Evolutionary conservation across 352 stramenopile genomes (phyloP), one percentile per base, ranked within the genome.

Genomic region (Phytopythium montanum): DNA sequence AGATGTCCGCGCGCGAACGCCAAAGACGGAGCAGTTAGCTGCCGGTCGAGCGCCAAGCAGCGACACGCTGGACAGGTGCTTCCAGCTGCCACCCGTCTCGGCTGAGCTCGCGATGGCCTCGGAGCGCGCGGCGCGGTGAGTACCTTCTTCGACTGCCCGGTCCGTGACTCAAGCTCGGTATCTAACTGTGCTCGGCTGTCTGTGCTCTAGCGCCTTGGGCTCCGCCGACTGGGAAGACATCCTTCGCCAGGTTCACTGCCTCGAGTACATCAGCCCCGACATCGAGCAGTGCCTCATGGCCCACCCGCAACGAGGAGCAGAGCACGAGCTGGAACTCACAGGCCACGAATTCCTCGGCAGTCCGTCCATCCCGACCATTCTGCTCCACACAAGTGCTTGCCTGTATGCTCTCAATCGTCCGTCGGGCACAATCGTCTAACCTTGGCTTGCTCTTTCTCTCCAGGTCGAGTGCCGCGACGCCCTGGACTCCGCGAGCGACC

Each of bases 211-310:
- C 28, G 77, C 66, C 12, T 48, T 81, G 8, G 63, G 65, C 13
- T 54, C 64, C 12, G 61, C 54, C 9, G 78, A 88, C 31, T 92
- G 80, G 83, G 65, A 85, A 1, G 74, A 86, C n/a, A 45, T 92
- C 8, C 64, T 92, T 16, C 58, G 72, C 1, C 63, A 67, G 21
- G 59, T 60, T 0, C 71, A 80, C 28, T 72, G 55, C 18, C 44
- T 85, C 3, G 74, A 89, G 34, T 93, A 93, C 54, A 61, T 87
- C 46, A 93, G 84, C 18, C 84, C 84, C 13, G 81, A 93, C 33
- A 59, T 93, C 19, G 64, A 78, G 4, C 42, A 59, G 5, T 87
- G 66, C 36, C 68, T 93, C 7, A 60, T 63, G 19, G 51, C 45
- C 0, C 68, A 88, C 8, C 64, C 39, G 8, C 55, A 58, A 12